These are phyloP conservation scores for Aphanomyces stellatus DNA, from an alignment of 352 stramenopile species.

Conservation along the genomic window DNA sequence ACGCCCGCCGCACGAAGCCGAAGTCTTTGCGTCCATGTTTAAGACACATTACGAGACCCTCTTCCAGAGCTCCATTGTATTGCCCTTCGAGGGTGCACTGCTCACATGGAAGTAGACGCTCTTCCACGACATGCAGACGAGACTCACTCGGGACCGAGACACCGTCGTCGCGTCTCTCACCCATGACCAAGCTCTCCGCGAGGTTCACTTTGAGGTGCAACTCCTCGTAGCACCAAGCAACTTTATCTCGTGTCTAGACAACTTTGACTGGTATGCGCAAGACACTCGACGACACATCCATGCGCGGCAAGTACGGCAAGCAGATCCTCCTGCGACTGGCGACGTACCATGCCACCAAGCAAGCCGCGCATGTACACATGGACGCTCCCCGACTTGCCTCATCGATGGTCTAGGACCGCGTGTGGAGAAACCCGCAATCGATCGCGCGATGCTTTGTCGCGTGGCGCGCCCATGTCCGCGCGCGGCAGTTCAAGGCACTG, in stretches of 20 bases:
- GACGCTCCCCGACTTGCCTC: no score
- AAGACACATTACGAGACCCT: not conserved
- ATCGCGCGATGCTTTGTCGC: not conserved
- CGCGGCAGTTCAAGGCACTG: not conserved
- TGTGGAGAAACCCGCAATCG: not conserved
- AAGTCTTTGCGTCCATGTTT: not conserved
- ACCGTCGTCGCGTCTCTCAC: not conserved
- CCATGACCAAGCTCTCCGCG: not conserved
- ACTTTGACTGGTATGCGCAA: not conserved
- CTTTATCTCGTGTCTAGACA: no score
- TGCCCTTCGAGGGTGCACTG: not conserved
- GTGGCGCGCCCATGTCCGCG: not conserved
- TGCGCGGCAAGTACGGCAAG: not conserved
- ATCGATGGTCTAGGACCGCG: no score
- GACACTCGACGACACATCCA: not conserved
- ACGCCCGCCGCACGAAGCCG: not conserved
- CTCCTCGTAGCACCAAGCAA: no score
- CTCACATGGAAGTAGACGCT: not conserved
- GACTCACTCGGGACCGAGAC: not conserved
- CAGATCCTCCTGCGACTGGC: not conserved
- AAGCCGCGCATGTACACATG: no score
- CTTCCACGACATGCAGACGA: not conserved
- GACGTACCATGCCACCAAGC: no score
- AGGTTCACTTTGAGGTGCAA: not conserved
- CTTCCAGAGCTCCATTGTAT: not conserved